Percentiles rank a stretch among this genome's conserved stretches.
These are phyloP conservation scores for Ogataea naganishii DNA, from an alignment of 805 yeast genomes.

Conservation along the genomic window DNA sequence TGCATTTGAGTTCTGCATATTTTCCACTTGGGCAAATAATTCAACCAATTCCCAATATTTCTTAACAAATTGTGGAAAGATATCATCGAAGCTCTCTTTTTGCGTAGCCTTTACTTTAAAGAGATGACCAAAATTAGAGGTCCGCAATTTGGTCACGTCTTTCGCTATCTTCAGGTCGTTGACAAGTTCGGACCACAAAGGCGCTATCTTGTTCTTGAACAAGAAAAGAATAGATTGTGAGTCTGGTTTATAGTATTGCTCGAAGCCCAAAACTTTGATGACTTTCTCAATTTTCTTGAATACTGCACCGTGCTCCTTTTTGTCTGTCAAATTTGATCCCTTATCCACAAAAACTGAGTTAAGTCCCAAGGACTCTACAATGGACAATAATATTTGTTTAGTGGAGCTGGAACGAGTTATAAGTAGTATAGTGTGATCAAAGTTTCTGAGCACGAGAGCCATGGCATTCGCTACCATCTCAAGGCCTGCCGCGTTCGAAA, in stretches of 20 bases:
- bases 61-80: constrained; percentile 4
- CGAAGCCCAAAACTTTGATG: constrained; percentile 19
- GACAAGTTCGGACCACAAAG: constrained; percentile 16
- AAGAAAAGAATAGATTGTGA: constrained; percentile 27
- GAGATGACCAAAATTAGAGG: constrained; percentile 19
- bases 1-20: constrained; percentile 5
- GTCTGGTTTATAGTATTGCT: constrained; percentile 29
- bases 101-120: constrained; percentile 20
- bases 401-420: not conserved
- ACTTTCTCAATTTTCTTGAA: constrained; percentile 20
- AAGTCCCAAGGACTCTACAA: constrained; percentile 3
- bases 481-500: constrained; percentile 5
- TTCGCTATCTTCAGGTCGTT: constrained; percentile 8
- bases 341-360: constrained; percentile 1
- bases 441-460: not conserved
- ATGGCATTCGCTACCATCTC: constrained; percentile 6
- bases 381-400: no score
- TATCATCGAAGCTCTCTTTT: constrained; percentile 2
- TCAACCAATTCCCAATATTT: constrained; percentile 7
- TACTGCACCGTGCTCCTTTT: constrained; percentile 9
- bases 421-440: constrained; percentile 3
- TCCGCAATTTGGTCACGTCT: constrained; percentile 15
- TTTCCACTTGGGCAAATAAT: constrained; percentile 5
- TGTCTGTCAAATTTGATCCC: constrained; percentile 4
- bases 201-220: constrained; percentile 15